Base-by-base conservation (phyloP, 2,329 filamentous ascomycete species). In the Trichothecium roseum region DNA sequence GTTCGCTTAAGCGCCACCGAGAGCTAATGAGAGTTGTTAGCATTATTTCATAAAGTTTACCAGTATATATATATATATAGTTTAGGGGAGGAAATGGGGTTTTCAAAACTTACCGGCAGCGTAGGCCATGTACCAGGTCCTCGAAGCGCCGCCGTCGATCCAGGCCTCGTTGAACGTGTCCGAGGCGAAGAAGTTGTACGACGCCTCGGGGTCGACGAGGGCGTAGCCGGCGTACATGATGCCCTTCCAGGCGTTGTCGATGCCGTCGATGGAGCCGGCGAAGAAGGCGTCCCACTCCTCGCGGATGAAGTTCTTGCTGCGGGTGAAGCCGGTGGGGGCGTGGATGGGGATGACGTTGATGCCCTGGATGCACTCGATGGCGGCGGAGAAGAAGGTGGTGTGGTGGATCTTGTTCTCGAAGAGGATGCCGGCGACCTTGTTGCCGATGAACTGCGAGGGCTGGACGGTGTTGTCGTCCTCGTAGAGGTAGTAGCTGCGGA, bases 381-480 rank as follows among this genome's bases (percentile, higher is more conserved):
- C 74, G 36, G 63, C 55, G 32, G 85, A 84, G 50, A 95, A 95
- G 60, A 86, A 95, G 2, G 89, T 95, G 3, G 83, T 82, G 58
- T 95, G 85, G 55, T 96, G 84, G 36, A 87, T 72, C 61, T 96
- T 96, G 64, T 95, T 95, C 60, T 96, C 89, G 49, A 95, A 96
- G 8, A 94, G 54, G 43, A 80, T 80, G 5, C 75, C 74, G 3
- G 69, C 67, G 24, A 70, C 75, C 59, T 84, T 87, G 66, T 96
- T 96, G 31, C 66, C 73, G 42, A 84, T 78, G 53, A 93, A 94
- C 13, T 78, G 64, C 1, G 68, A 46, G 0, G 89, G 89, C 48
- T 94, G 75, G 14, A 68, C 58, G 33, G 60, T 66, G 56, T 94
- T 94, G 28, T 58, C 66, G 4, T 69, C 68, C 5, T 69, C 68